Conservation (phyloP, 2,329 filamentous ascomycete genomes). For the Colletotrichum cereale region DNA sequence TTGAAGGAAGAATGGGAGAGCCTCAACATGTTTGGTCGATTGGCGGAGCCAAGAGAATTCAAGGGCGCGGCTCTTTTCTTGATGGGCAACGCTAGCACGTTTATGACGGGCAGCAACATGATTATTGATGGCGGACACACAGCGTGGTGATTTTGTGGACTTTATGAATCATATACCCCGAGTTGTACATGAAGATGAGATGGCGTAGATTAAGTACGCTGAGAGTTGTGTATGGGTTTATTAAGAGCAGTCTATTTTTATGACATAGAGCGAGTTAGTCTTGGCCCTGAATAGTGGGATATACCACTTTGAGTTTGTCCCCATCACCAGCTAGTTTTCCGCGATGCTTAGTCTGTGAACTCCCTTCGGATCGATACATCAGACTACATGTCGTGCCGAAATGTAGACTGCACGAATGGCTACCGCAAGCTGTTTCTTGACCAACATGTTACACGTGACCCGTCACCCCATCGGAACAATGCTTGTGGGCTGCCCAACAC, state of each 20-base stretch:
- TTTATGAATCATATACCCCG: neutral
- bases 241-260: neutral
- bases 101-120: slow-evolving; percentile 71
- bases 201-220: too few relatives aligned
- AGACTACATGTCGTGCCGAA: too few relatives aligned
- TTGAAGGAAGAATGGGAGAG: slow-evolving; percentile 71
- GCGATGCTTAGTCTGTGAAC: too few relatives aligned
- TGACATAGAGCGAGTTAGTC: too few relatives aligned
- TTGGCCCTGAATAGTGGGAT: neutral
- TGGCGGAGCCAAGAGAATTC: slow-evolving; percentile 70
- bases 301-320: neutral
- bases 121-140: slow-evolving; percentile 69
- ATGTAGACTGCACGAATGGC: too few relatives aligned
- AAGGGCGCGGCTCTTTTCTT: slow-evolving; percentile 72
- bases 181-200: neutral
- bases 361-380: too few relatives aligned
- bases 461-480: too few relatives aligned
- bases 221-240: neutral
- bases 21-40: slow-evolving; percentile 78
- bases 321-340: neutral
- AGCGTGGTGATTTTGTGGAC: slow-evolving; percentile 57
- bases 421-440: too few relatives aligned
- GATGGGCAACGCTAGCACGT: slow-evolving; percentile 71
- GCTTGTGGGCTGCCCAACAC: too few relatives aligned
- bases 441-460: too few relatives aligned